Evolutionary conservation across 73 alveolate genomes (phyloP), one percentile per base, ranked within the genome.

Genomic region (Tetrahymena borealis): DNA sequence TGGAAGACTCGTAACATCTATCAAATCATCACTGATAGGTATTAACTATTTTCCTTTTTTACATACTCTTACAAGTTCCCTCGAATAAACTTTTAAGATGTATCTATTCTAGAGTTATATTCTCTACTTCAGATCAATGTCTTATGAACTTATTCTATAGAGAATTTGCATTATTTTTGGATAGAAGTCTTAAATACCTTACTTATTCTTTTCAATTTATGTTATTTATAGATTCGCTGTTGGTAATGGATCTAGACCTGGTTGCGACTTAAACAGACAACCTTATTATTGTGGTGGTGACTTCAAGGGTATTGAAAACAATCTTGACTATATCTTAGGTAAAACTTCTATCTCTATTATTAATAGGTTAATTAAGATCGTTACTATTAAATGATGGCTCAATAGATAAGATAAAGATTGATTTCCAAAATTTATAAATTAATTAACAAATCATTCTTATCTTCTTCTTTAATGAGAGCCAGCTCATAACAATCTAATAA

Each of bases 241-340:
- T 7, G 92, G 93, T 39, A 94, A 95, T n/a, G 95, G 95, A 1
- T 39, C 41, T 24, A 91, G 96, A 78, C 40, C 91, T 10, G 15
- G 91, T 18, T 95, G 97, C 36, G 79, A 96, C 78, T 90, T 94
- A 93, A 91, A 96, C 16, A 94, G 28, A 60, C 28, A 60, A 60
- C 85, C 85, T 35, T 60, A 97, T 60, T 98, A 98, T 95, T 98
- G 99, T 91, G 99, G 99, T 40, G 99, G 99, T 33, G 95, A 97
- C 42, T 96, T 91, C 92, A 94, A 97, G 79, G 99, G 99, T 13
- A 97, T 98, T 78, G 93, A 60, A 20, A 32, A 94, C 78, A 95
- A 98, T 39, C 95, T 98, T 40, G 99, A 98, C 93, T 98, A 98
- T 91, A 97, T 98, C 78, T 41, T 92, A 79, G 97, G 97, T 78